Conservation (phyloP, 495 filamentous ascomycete species). For the Tuber umbilicatum region DNA sequence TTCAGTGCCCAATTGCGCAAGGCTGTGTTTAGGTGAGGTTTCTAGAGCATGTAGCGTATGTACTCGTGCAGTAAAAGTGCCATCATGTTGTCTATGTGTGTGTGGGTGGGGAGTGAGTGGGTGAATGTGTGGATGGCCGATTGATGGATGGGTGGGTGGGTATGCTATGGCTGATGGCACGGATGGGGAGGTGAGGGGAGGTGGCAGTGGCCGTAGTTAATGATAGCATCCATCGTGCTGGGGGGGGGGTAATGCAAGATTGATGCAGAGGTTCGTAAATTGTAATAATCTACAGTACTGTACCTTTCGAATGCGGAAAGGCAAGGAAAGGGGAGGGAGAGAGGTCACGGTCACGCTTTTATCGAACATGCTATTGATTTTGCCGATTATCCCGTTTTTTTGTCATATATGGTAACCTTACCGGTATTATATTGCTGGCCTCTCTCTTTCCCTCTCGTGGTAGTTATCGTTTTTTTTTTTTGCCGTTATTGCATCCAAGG, state of each 20-base stretch:
- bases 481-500: background rate
- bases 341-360: constrained; percentile 1
- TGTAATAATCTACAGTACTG: background rate
- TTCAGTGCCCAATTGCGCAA: background rate
- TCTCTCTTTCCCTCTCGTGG: background rate
- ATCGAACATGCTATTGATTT: background rate
- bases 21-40: background rate
- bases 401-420: background rate
- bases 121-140: background rate
- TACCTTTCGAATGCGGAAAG: background rate
- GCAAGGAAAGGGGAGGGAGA: background rate
- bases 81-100: background rate
- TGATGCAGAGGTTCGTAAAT: background rate
- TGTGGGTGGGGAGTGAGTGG: background rate
- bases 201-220: background rate
- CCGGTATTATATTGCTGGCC: background rate
- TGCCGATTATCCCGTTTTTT: background rate
- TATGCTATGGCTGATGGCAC: background rate
- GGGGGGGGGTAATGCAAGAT: background rate
- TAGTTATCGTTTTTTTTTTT: background rate
- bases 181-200: background rate
- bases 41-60: background rate
- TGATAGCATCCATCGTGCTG: background rate
- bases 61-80: background rate
- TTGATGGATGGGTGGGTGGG: background rate